Base-by-base conservation (phyloP, 1,284 basidiomycete species). In the Ganoderma leucocontextum region DNA sequence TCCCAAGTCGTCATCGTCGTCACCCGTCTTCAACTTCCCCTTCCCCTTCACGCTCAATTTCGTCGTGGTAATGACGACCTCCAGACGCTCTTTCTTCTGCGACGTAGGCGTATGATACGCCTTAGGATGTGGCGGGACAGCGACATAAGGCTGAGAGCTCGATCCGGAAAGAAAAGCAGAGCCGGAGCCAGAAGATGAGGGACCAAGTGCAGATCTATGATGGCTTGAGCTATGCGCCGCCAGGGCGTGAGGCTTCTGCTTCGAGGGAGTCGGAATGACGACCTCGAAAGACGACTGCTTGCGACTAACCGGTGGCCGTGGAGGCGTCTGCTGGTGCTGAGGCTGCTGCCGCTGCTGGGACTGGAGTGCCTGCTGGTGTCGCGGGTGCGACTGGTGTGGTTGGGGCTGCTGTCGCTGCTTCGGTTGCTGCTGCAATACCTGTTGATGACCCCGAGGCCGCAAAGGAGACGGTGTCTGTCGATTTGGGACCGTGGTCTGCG, bases 61-160 rank as follows among this genome's bases (percentile, higher is more conserved):
- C 0, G 71, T 72, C 0, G 71, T 72, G 0, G 69, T 70, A 42
- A 70, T 72, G 4, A 72, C 67, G 13, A 72, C 71, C 57, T 72
- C 70, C 4, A 67, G 66, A 41, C 65, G 63, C 62, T 71, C 67
- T 35, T 66, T 71, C 52, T 66, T 66, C 25, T 72, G 70, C 2
- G 74, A 82, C 62, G 79, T 79, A 7, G 85, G 86, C 4, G 86
- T 90, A 65, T 82, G 78, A 81, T 84, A 88, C 69, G 75, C 78
- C 67, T 81, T 84, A 9, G 82, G 79, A 5, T 79, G 67, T 1
- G 80, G 67, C 58, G 91, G 90, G 39, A 93, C 79, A 47, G 86
- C 84, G 47, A 94, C 86, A 76, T 89, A 91, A 10, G 88, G 86
- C 59, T 81, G 71, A 68, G 87, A 77, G 64, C 83, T 39, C n/a